Conservation (phyloP, 2,329 filamentous ascomycete species). For the Aspergillus sp. region DNA sequence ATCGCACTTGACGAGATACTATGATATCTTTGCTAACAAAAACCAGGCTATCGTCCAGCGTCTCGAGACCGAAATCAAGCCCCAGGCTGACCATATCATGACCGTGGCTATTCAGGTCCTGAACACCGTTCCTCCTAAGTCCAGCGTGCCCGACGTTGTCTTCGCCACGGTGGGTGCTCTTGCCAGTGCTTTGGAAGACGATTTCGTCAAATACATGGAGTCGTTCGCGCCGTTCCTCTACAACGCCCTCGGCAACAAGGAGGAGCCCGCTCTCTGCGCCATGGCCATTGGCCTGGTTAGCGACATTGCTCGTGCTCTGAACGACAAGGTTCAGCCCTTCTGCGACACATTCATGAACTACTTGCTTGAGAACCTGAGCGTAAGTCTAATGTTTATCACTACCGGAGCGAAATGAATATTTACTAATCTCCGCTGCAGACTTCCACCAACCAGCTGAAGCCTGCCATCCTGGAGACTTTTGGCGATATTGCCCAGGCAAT, state of each 20-base stretch:
- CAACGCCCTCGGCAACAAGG: constrained; percentile 91
- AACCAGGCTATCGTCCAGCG: constrained; percentile 75
- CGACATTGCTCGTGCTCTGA: constrained; percentile 89
- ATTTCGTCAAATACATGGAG: constrained; percentile 97
- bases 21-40: constrained; percentile 8
- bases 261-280: constrained; percentile 88
- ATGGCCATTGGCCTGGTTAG: constrained; percentile 98
- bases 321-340: constrained; percentile 87
- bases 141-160: constrained; percentile 88
- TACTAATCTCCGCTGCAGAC: constrained; percentile 57
- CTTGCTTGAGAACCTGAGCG: constrained; percentile 84
- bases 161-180: constrained; percentile 92
- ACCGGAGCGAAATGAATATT: background rate
- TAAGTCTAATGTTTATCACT: constrained; percentile 36
- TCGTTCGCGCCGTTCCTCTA: constrained; percentile 89
- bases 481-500: constrained; percentile 97
- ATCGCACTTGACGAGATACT: no score
- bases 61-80: constrained; percentile 84
- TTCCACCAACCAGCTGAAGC: constrained; percentile 92
- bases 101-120: constrained; percentile 79
- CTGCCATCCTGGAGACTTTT: constrained; percentile 95
- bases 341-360: constrained; percentile 99
- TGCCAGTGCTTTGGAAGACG: constrained; percentile 84
- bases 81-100: constrained; percentile 94
- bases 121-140: constrained; percentile 74